These are phyloP conservation scores for Lachancea kluyveri DNA, from an alignment of 805 yeast species.

Conservation along the genomic window DNA sequence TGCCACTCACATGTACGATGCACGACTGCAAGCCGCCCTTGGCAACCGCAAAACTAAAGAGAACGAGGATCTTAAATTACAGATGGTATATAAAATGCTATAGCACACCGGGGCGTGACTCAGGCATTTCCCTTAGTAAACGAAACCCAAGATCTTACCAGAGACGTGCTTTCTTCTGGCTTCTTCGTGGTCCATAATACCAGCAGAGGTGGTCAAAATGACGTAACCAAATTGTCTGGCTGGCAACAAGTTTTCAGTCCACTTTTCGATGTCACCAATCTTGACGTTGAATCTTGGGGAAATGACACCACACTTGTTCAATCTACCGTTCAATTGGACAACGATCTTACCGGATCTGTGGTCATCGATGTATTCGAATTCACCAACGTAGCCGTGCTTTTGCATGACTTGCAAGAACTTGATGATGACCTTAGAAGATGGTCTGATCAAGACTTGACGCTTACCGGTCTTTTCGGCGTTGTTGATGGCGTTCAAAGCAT, in stretches of 20 bases:
- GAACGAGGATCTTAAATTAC: neutral
- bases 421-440: constrained; percentile 96
- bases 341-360: constrained; percentile 99
- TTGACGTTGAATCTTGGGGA: constrained; percentile 98
- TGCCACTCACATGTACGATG: too few relatives aligned
- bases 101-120: constrained; percentile 1
- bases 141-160: constrained; percentile 98
- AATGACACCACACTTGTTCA: constrained; percentile 98
- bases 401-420: constrained; percentile 95
- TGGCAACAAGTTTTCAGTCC: constrained; percentile 98
- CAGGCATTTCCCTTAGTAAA: constrained; percentile 52
- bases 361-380: constrained; percentile 96
- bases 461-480: constrained; percentile 99
- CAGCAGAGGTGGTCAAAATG: constrained; percentile 97
- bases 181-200: constrained; percentile 99
- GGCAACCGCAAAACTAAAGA: too few relatives aligned
- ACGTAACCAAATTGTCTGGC: constrained; percentile 99
- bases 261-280: constrained; percentile 91
- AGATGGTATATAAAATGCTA: constrained; percentile 1
- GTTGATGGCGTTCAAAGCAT: constrained; percentile 96
- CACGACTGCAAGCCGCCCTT: too few relatives aligned
- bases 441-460: constrained; percentile 97
- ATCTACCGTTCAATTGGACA: constrained; percentile 94
- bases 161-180: constrained; percentile 99
- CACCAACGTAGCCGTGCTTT: constrained; percentile 98